Conservation (phyloP, 176 grass and related monocot genomes). For the Pontederia paniculata region DNA sequence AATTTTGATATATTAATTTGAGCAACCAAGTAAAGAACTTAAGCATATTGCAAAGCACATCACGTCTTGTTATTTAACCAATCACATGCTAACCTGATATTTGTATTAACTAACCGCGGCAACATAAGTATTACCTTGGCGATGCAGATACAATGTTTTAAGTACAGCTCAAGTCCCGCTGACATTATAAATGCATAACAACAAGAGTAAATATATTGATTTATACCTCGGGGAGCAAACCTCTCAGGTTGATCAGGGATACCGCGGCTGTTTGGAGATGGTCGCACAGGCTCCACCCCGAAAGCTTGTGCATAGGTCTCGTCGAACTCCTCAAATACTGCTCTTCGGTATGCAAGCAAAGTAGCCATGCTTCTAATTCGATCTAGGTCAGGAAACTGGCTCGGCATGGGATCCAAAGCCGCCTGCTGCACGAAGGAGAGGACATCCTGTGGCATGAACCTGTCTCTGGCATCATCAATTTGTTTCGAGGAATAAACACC, state of each 20-base stretch:
- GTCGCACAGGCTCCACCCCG: constrained; percentile 41
- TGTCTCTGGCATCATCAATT: constrained; percentile 22
- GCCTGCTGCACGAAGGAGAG: constrained; percentile 29
- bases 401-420: constrained; percentile 24
- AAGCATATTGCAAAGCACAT: too few species aligned
- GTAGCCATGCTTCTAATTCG: constrained; percentile 36
- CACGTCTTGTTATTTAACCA: too few species aligned
- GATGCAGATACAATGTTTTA: constrained; percentile 10
- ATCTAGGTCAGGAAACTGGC: constrained; percentile 6
- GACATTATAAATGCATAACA: constrained; percentile 8
- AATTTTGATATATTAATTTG: too few species aligned
- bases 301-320: constrained; percentile 79
- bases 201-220: constrained; percentile 30
- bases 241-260: constrained; percentile 23
- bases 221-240: constrained; percentile 74
- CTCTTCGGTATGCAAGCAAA: constrained; percentile 48
- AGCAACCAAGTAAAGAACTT: too few species aligned
- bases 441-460: constrained; percentile 28
- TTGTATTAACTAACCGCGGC: not conserved
- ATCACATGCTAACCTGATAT: not conserved
- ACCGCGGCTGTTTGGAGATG: constrained; percentile 12
- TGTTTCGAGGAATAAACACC: constrained; percentile 61
- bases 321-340: constrained; percentile 38
- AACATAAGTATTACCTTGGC: not conserved
- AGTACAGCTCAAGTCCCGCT: constrained; percentile 9